Conservation (phyloP, 495 filamentous ascomycete genomes). For the Polyplosphaeria fusca region DNA sequence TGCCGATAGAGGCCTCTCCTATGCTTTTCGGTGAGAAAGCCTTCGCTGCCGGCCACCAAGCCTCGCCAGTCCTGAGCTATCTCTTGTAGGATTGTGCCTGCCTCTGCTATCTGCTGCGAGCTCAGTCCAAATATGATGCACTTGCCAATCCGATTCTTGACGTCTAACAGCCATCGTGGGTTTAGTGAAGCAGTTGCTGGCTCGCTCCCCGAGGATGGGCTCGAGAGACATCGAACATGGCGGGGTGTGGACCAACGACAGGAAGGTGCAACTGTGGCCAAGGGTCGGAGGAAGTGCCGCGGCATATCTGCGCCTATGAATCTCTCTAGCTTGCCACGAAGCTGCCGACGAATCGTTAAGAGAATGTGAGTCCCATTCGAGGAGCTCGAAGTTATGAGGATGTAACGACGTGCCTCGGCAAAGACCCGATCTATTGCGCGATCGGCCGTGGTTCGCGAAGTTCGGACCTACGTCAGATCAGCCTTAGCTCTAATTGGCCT, state of each 20-base stretch:
- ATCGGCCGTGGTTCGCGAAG: constrained; percentile 1
- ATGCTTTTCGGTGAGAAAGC: constrained; percentile 67
- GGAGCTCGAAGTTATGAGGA: no score
- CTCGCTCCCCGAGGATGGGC: neutral
- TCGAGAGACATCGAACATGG: constrained; percentile 13
- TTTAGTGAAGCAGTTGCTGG: constrained; percentile 26
- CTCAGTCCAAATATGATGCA: constrained; percentile 78
- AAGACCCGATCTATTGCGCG: neutral
- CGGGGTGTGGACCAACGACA: neutral
- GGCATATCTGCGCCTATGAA: neutral
- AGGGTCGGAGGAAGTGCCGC: neutral
- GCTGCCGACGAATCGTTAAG: no score
- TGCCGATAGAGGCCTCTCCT: constrained; percentile 67
- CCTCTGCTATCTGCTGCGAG: constrained; percentile 57
- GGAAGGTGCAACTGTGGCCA: neutral
- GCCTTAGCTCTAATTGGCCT: constrained; percentile 1
- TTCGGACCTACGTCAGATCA: constrained; percentile 13
- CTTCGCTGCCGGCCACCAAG: constrained; percentile 73
- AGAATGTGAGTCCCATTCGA: no score
- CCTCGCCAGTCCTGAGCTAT: constrained; percentile 74
- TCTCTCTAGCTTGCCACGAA: no score
- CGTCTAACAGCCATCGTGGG: constrained; percentile 72
- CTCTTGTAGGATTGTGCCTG: constrained; percentile 57
- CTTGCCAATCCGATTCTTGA: constrained; percentile 71
- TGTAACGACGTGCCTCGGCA: no score